Evolutionary conservation across 805 yeast genomes (phyloP), one percentile per base, ranked within the genome.

Genomic region (Ogataea nonfermentans): DNA sequence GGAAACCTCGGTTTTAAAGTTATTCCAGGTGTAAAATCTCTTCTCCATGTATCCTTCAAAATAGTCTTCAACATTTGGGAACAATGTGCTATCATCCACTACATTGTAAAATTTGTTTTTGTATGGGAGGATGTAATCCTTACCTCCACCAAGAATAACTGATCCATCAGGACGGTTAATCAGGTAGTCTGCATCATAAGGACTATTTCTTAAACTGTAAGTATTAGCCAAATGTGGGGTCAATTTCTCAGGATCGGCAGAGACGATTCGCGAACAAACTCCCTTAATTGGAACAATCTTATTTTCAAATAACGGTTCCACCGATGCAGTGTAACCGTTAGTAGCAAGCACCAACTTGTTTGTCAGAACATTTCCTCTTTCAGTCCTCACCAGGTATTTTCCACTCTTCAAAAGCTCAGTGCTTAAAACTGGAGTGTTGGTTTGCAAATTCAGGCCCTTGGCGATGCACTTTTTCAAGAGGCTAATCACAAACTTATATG

Each of bases 401-500:
- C 62, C 68, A 37, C 56, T 51, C 4, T 23, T 13, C 20, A 52
- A 29, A 16, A 44, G 39, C n/a, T 37, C 40, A 6, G 65, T 62
- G 1, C 49, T 41, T 2, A 48, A 43, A 5, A 65, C 75, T 2
- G 61, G 57, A 1, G 76, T 69, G 39, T 69, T 59, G 6, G 76
- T 56, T 35, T 70, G 71, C 15, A 71, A 45, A 31, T 67, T 61
- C 25, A 69, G 46, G 10, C 44, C 44, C 11, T 31, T 35, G 10
- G 12, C 70, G 70, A 69, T 49, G 12, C 57, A 47, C 11, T 46
- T 48, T 43, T 60, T 57, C 34, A 71, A 44, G 2, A 72, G 37
- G 1, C 55, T 52, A 3, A 55, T 49, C 35, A 68, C 59, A 2
- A 73, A 49, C 46, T 65, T 66, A 51, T 72, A 68, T 4, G 76